Base-by-base conservation (phyloP, 495 filamentous ascomycete species). In the Neurospora discreta region DNA sequence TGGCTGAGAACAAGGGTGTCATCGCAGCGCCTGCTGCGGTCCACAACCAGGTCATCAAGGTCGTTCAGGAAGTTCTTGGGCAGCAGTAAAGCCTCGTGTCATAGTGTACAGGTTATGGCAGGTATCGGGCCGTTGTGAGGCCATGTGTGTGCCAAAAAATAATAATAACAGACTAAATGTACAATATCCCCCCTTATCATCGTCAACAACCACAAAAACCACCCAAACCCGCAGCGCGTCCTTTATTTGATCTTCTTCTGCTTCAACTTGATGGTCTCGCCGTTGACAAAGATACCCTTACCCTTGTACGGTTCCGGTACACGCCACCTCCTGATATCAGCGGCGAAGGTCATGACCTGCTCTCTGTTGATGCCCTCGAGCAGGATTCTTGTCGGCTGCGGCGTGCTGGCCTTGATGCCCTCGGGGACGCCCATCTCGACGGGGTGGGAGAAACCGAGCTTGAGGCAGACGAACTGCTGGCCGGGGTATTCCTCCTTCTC, bases 231-330 rank as follows among this genome's bases (percentile, higher is more conserved):
- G 23, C 46, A 68, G 15, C 52, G 52, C 30, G 71, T 71, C 68
- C 76, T 83, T 84, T 90, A 99, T 87, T 97, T 97, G 82, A 98
- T 97, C 90, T 98, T 99, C 90, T 97, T 98, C 72, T 92, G 89
- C 89, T 99, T 99, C 80, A 99, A 81, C 87, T 90, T 94, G 85
- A 99, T 97, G 5, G 93, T 98, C 86, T 99, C 95, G 68, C 92
- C 92, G 80, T 97, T 95, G 72, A 98, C 88, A 76, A 98, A 99
- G 74, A 99, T 98, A 78, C 95, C 95, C 89, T 99, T 98, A 70
- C 95, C 95, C 89, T 99, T 99, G 83, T 98, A 99, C 69, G 96
- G 95, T 82, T 99, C 95, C 44, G 95, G 95, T 73, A 84, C 86
- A 81, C 96, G 89, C 95, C 95, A 99, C 77, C 83, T 87, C 71